Percentiles rank a stretch among this genome's conserved stretches.
phyloP scores from a whole-genome alignment of 2,329 filamentous ascomycete genomes.

The Arthrobotrys megalospora region DNA sequence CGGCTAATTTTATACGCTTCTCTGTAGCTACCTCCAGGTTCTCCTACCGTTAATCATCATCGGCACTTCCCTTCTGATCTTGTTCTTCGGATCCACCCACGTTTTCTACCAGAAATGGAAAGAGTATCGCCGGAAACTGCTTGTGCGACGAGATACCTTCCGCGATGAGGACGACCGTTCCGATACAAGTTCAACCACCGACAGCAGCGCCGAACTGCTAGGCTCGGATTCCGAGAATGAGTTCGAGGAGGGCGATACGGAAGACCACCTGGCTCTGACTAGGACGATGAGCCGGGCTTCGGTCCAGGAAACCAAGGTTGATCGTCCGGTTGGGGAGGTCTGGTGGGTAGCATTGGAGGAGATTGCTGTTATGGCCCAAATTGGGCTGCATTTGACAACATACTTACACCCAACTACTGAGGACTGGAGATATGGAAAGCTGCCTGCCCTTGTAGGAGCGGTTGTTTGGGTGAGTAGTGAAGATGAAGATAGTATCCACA shows the following conservation, averaged over 20 bases:
- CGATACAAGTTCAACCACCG: slow-evolving; percentile 22
- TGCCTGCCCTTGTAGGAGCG: slow-evolving; percentile 76
- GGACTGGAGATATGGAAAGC: slow-evolving; percentile 71
- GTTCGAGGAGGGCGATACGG: slow-evolving; percentile 74
- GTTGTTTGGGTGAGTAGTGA: slow-evolving; percentile 75
- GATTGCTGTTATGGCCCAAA: slow-evolving; percentile 78
- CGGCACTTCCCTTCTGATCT: slow-evolving; percentile 78
- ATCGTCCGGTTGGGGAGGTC: slow-evolving; percentile 81
- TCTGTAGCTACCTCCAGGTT: slow-evolving; percentile 80
- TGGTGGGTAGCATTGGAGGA: slow-evolving; percentile 81
- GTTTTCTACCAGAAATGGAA: slow-evolving; percentile 58
- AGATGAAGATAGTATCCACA: background rate
- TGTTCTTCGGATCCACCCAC: slow-evolving; percentile 68
- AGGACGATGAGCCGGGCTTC: slow-evolving; percentile 71
- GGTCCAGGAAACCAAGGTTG: slow-evolving; percentile 76
- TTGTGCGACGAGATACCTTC: slow-evolving; percentile 7
- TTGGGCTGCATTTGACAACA: slow-evolving; percentile 78
- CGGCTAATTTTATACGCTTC: slow-evolving; percentile 61
- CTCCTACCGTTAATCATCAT: slow-evolving; percentile 83
- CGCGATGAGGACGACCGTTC: slow-evolving; percentile 41
- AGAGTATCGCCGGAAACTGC: slow-evolving; percentile 26
- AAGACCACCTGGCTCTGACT: slow-evolving; percentile 72
- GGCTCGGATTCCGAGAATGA: slow-evolving; percentile 70
- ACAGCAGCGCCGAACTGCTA: slow-evolving; percentile 64
- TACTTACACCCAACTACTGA: slow-evolving; percentile 73